These are phyloP conservation scores for Lentinus tigrinus DNA, from an alignment of 768 basidiomycete species.

Conservation along the genomic window DNA sequence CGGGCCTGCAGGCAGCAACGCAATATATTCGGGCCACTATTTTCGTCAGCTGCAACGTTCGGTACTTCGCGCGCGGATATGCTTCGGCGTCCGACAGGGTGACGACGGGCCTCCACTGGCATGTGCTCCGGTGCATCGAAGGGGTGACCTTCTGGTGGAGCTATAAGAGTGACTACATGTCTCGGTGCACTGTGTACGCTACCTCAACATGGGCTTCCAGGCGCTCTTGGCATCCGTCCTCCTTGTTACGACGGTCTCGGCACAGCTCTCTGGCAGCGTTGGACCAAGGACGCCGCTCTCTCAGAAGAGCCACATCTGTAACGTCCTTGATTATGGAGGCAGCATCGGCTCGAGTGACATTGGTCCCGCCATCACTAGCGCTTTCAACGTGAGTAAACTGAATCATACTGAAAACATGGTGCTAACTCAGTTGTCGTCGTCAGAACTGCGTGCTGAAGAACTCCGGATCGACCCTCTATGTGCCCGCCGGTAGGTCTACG, in stretches of 20 bases:
- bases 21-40: too few relatives aligned
- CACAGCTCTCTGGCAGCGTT: slow-evolving; percentile 25
- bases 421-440: background rate
- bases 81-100: too few relatives aligned
- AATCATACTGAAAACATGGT: background rate
- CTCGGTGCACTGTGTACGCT: background rate
- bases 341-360: slow-evolving; percentile 29
- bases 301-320: slow-evolving; percentile 25
- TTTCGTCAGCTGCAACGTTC: too few relatives aligned
- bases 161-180: too few relatives aligned
- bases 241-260: slow-evolving; percentile 8
- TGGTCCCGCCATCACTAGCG: slow-evolving; percentile 28
- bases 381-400: slow-evolving; percentile 20
- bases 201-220: slow-evolving; percentile 9
- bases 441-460: slow-evolving; percentile 28
- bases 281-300: slow-evolving; percentile 25
- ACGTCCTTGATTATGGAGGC: slow-evolving; percentile 30
- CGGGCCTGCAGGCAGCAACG: too few relatives aligned
- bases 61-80: too few relatives aligned
- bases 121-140: too few relatives aligned
- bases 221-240: slow-evolving; percentile 8
- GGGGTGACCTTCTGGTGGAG: background rate
- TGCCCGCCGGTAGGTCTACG: slow-evolving; percentile 23
- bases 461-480: slow-evolving; percentile 22
- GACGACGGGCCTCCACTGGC: too few relatives aligned